Evolutionary conservation across 192 early-diverging fungal species (phyloP), one percentile per base, ranked within the genome.

Genomic region (Coemansia sp.): DNA sequence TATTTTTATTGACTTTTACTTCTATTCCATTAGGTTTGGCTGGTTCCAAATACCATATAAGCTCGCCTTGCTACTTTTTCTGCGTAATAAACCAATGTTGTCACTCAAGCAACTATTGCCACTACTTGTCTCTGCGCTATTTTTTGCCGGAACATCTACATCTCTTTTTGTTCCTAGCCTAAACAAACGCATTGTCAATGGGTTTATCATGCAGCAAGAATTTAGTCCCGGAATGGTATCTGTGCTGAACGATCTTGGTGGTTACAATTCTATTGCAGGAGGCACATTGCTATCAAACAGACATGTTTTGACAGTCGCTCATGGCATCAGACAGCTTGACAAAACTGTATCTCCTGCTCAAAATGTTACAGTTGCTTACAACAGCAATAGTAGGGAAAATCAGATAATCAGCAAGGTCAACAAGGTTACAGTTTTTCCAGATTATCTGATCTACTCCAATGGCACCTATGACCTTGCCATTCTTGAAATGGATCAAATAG

Each of bases 151-250:
- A 52, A n/a, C 11, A 25, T 4, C 5, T 20, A n/a, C 25, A 6
- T n/a, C 50, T 2, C 18, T 25, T 52, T 52, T 25, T 4, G 25
- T 25, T n/a, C 18, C n/a, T n/a, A 7, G 4, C 2, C 25, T 52
- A 1, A 52, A n/a, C 50, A 52, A 52, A 7, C 50, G 50, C 50
- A 52, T 52, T 25, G 25, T 52, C 50, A 52, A 52, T 25, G 50
- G 50, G 17, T 52, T 52, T 7, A 25, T 25, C 1, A 5, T 52
- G 25, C 18, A 18, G 6, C 48, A 49, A 18, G 50, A 52, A 2
- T 5, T 52, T 52, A 25, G n/a, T 2, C n/a, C n/a, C 2, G 50
- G 50, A 25, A 6, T 25, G 18, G 50, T n/a, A 1, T 6, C 5
- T 25, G 7, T 25, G 5, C 6, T 25, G n/a, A 52, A 25, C 6